These are phyloP conservation scores for Lumnitzera littorea DNA, from an alignment of 345 rosid species.

Conservation along the genomic window DNA sequence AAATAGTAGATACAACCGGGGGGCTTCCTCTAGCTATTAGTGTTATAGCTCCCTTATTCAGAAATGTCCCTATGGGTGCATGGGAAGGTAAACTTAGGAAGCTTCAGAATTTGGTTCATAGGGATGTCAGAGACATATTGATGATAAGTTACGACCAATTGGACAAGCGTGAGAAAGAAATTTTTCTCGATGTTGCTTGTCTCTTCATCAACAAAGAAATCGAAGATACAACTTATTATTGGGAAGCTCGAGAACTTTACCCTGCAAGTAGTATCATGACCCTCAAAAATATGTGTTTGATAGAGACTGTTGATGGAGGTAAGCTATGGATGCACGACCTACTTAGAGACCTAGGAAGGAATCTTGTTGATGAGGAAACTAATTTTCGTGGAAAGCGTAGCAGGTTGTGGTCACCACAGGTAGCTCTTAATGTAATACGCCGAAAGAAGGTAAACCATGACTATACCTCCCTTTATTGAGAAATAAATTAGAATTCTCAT, in stretches of 20 bases:
- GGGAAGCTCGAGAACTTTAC: background rate
- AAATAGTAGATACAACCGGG: no score
- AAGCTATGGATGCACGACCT: conserved; percentile 2
- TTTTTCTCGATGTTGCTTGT: conserved; percentile 24
- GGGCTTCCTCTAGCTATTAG: conserved; percentile 1
- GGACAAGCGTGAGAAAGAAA: conserved; percentile 6
- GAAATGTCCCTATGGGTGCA: background rate
- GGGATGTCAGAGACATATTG: conserved; percentile 7
- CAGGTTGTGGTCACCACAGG: conserved; percentile 20
- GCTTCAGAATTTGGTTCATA: conserved; percentile 10
- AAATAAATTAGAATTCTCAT: background rate
- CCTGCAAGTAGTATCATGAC: background rate
- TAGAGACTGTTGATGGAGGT: background rate
- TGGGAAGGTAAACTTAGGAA: background rate
- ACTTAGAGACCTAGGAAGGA: conserved; percentile 22
- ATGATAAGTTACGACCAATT: conserved; percentile 19
- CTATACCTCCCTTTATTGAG: background rate
- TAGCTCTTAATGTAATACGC: conserved; percentile 8
- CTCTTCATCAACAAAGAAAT: conserved; percentile 12
- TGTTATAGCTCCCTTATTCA: background rate
- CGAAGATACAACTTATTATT: background rate
- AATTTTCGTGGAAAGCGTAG: conserved; percentile 10
- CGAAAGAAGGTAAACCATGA: conserved; percentile 5
- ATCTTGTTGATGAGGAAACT: conserved; percentile 11
- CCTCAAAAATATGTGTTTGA: background rate